A percentile compares a stretch with the other conserved stretches of the same genome.
phyloP scores from a whole-genome alignment of 73 alveolate genomes.

The Tetrahymena borealis region DNA sequence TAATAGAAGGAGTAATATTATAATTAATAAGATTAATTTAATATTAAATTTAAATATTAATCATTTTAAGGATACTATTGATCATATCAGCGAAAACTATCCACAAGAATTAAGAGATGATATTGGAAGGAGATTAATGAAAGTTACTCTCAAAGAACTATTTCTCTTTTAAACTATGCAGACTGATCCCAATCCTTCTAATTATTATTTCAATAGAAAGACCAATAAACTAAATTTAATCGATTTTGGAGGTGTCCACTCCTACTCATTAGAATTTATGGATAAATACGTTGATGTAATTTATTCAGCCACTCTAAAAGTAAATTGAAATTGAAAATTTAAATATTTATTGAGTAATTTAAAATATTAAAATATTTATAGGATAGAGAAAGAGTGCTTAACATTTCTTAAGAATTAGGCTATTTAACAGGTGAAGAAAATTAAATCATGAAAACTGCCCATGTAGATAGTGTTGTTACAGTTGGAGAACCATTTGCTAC shows the following conservation, averaged over 20 bases:
- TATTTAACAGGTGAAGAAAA: conserved; percentile 80
- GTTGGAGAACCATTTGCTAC: conserved; percentile 73
- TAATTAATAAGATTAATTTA: neutral
- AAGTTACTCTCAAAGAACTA: conserved; percentile 59
- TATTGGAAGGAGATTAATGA: conserved; percentile 52
- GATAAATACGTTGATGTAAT: conserved; percentile 55
- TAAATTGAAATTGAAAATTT: neutral
- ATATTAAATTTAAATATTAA: neutral
- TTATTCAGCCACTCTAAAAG: conserved; percentile 47
- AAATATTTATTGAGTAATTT: neutral
- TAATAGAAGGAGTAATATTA: conserved; percentile 62
- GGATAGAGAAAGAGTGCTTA: conserved; percentile 42
- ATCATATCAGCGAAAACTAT: conserved; percentile 12
- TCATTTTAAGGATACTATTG: conserved; percentile 1
- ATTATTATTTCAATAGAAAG: conserved; percentile 54
- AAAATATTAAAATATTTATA: too few species aligned
- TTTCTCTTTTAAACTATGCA: conserved; percentile 68
- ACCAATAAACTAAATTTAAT: conserved; percentile 45
- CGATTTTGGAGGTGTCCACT: conserved; percentile 77
- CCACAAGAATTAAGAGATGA: conserved; percentile 61
- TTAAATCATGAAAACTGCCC: conserved; percentile 67
- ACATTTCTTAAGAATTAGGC: conserved; percentile 43
- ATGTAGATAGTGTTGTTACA: conserved; percentile 47
- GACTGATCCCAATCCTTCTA: conserved; percentile 83
- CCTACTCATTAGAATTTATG: conserved; percentile 43